Evolutionary conservation across 2,329 filamentous ascomycete species (phyloP).

Genomic region (Hortaea sp.): DNA sequence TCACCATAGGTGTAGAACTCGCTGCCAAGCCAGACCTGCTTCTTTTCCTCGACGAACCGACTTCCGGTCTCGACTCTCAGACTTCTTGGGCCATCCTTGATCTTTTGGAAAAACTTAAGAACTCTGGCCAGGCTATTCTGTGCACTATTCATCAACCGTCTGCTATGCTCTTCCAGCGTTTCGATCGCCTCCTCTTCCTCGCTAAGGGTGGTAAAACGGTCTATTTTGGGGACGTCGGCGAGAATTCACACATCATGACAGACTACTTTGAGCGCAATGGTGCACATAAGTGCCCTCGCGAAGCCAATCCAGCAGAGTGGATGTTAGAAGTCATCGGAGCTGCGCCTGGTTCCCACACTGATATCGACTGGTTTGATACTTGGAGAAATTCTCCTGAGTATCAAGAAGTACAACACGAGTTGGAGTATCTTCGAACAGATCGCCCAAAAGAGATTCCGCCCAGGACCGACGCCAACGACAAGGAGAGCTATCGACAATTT

Average conservation of each 20-base stretch:
- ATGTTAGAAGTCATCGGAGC: constrained; percentile 54
- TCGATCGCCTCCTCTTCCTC: constrained; percentile 70
- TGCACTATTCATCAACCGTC: constrained; percentile 98
- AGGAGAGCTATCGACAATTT: constrained; percentile 62
- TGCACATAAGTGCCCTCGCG: constrained; percentile 51
- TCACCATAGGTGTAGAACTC: constrained; percentile 93
- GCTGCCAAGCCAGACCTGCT: constrained; percentile 83
- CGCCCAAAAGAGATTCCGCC: constrained; percentile 30
- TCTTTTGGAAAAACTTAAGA: constrained; percentile 78
- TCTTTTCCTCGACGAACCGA: constrained; percentile 90
- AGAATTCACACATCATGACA: constrained; percentile 57
- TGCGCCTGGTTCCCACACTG: constrained; percentile 38
- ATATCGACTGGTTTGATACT: constrained; percentile 41
- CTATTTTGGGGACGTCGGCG: constrained; percentile 71
- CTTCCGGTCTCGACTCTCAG: constrained; percentile 85
- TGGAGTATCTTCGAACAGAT: constrained; percentile 35
- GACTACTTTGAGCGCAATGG: constrained; percentile 69
- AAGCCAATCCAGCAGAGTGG: constrained; percentile 74
- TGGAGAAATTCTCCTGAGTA: constrained; percentile 42
- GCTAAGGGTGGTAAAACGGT: constrained; percentile 66
- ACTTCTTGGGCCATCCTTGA: constrained; percentile 88
- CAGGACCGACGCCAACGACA: constrained; percentile 33
- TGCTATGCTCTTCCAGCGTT: constrained; percentile 86
- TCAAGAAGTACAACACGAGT: constrained; percentile 33
- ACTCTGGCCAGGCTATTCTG: constrained; percentile 84